These are phyloP conservation scores for Achaetomium macrosporum DNA, from an alignment of 2,329 filamentous ascomycete species.

Conservation along the genomic window DNA sequence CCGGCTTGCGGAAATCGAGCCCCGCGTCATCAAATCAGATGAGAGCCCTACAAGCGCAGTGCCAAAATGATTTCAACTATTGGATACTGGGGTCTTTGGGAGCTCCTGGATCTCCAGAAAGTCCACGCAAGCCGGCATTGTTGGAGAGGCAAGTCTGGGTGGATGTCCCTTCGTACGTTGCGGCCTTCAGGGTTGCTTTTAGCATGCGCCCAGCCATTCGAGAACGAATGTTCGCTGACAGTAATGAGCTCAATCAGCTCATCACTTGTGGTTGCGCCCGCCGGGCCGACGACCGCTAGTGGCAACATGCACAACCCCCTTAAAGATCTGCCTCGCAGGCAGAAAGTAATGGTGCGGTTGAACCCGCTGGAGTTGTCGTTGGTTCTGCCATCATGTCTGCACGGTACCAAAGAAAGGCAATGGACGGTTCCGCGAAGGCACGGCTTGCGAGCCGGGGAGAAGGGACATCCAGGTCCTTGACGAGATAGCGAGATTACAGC, in stretches of 20 bases:
- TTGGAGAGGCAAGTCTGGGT: slow-evolving; percentile 2
- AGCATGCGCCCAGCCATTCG: background rate
- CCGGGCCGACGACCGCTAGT: slow-evolving; percentile 11
- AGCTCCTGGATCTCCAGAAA: slow-evolving; percentile 12
- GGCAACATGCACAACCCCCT: background rate
- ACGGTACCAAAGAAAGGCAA: slow-evolving; percentile 9
- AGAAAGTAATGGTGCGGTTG: slow-evolving; percentile 12
- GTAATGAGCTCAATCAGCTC: background rate
- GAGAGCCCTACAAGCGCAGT: background rate
- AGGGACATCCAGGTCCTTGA: slow-evolving; percentile 13
- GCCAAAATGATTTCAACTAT: background rate
- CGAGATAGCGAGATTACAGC: slow-evolving; percentile 1
- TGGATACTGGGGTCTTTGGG: background rate
- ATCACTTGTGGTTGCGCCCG: background rate
- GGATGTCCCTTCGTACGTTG: slow-evolving; percentile 5
- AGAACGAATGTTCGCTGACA: background rate
- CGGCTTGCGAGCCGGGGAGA: slow-evolving; percentile 3
- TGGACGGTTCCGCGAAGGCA: slow-evolving; percentile 12
- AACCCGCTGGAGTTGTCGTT: slow-evolving; percentile 15
- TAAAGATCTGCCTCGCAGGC: slow-evolving; percentile 16
- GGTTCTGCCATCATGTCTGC: slow-evolving; percentile 11
- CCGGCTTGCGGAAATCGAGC: slow-evolving; percentile 6
- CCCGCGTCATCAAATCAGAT: background rate
- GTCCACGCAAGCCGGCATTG: slow-evolving; percentile 22
- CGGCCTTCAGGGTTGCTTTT: background rate